Evolutionary conservation across 176 grass and related monocot genomes (phyloP).

Genomic region (Luzula sylvatica): DNA sequence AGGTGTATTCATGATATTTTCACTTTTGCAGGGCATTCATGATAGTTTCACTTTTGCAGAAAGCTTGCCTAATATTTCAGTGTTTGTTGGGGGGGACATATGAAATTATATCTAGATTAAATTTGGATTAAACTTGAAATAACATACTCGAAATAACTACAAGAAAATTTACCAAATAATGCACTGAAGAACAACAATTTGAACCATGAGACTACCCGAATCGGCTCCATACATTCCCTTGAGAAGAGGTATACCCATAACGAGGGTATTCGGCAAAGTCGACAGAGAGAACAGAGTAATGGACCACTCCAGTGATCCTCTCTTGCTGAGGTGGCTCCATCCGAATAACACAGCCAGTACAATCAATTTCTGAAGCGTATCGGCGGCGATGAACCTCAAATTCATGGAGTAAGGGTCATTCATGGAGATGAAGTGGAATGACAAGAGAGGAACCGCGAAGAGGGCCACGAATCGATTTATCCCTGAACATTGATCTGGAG

Average conservation of each 20-base stretch:
- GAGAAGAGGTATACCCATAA: conserved; percentile 65
- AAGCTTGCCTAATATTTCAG: too few species aligned
- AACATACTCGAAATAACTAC: not conserved
- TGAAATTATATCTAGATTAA: not conserved
- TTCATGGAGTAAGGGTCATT: conserved; percentile 63
- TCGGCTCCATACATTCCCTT: conserved; percentile 50
- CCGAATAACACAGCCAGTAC: conserved; percentile 28
- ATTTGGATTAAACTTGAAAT: not conserved
- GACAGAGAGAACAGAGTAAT: conserved; percentile 74
- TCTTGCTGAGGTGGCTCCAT: conserved; percentile 29
- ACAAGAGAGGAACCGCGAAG: conserved; percentile 61
- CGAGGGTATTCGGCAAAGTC: conserved; percentile 60
- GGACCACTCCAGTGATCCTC: conserved; percentile 52
- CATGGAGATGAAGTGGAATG: conserved; percentile 68
- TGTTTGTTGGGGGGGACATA: too few species aligned
- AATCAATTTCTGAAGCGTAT: conserved; percentile 60
- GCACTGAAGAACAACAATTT: conserved; percentile 55
- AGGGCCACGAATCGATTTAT: conserved; percentile 76
- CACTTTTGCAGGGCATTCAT: too few species aligned
- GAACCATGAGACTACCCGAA: conserved; percentile 40
- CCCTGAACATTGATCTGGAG: conserved; percentile 64
- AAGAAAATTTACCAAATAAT: conserved; percentile 31
- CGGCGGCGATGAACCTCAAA: conserved; percentile 60
- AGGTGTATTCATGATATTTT: too few species aligned
- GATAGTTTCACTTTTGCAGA: too few species aligned